Base-by-base conservation (phyloP, 2,329 filamentous ascomycete genomes). In the Truncatella angustata region DNA sequence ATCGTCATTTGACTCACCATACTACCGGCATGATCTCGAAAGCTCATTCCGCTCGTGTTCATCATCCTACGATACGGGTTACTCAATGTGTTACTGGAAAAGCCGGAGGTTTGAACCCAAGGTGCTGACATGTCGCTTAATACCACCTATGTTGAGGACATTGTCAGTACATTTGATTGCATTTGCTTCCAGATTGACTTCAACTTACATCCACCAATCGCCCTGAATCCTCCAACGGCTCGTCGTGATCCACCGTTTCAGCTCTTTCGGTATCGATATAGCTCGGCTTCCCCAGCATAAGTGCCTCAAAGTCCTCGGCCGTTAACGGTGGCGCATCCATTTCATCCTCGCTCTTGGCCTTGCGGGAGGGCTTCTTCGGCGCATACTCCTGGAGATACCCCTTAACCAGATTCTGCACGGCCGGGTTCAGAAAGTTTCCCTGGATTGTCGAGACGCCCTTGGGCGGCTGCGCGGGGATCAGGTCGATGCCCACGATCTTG, bases 61-160 rank as follows among this genome's bases (percentile, higher is more conserved):
- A 97, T 96, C 87, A 99, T 88, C 94, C 94, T 99, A 81, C 75
- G 71, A 85, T 95, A 94, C 59, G 91, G 91, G 83, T 94, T 88
- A 93, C 87, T 96, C 83, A 97, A 81, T 78, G 86, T 96, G 76
- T 84, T 91, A 77, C 88, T 87, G 76, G 84, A 87, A 76, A 89
- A 91, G 66, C 87, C 87, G 65, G 80, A 79, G 49, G 82, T 88
- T 76, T 90, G 88, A 64, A 85, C 79, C 91, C 91, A 97, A 87
- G 94, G 92, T 80, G 81, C 93, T 84, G 86, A 99, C 94, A 99
- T 99, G 82, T 99, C 94, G 84, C 91, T 96, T 68, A 99, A 77
- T 68, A 99, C 90, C 66, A 99, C 84, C 80, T 84, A 56, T 23
- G 56, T 63, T 21, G 62, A 26, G 20, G 10, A 5, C 21, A 7